Conservation (phyloP, 306 rosid genomes). For the Mucuna pruriens region DNA sequence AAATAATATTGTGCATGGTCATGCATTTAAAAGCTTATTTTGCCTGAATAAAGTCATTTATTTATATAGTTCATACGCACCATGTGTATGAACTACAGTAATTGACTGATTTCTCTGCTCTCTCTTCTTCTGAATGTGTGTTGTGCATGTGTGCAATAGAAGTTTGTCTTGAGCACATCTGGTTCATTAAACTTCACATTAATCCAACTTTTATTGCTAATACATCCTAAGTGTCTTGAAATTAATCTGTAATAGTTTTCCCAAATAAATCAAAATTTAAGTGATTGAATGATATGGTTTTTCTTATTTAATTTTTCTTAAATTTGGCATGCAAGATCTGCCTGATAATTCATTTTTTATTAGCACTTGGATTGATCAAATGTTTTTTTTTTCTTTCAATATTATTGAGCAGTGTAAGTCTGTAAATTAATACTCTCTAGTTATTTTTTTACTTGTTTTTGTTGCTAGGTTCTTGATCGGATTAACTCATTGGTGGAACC, state of each 20-base stretch:
- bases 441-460: slow-evolving; percentile 11
- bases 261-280: neutral
- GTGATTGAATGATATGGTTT: neutral
- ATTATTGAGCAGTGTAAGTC: neutral
- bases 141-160: neutral
- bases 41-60: neutral
- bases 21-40: slow-evolving; percentile 5
- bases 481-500: slow-evolving; percentile 94
- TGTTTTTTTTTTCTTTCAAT: neutral
- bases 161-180: neutral
- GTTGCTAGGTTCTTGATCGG: slow-evolving; percentile 88
- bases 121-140: neutral
- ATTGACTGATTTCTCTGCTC: neutral
- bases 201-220: neutral
- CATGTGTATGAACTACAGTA: neutral
- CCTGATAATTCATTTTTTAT: neutral
- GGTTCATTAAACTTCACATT: neutral
- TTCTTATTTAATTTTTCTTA: neutral
- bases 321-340: neutral
- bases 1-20: neutral
- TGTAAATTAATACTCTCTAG: neutral
- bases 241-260: neutral
- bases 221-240: neutral
- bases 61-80: neutral
- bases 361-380: neutral